These are phyloP conservation scores for Xerocomus nothofagi DNA, from an alignment of 1,284 basidiomycete species.

Conservation along the genomic window DNA sequence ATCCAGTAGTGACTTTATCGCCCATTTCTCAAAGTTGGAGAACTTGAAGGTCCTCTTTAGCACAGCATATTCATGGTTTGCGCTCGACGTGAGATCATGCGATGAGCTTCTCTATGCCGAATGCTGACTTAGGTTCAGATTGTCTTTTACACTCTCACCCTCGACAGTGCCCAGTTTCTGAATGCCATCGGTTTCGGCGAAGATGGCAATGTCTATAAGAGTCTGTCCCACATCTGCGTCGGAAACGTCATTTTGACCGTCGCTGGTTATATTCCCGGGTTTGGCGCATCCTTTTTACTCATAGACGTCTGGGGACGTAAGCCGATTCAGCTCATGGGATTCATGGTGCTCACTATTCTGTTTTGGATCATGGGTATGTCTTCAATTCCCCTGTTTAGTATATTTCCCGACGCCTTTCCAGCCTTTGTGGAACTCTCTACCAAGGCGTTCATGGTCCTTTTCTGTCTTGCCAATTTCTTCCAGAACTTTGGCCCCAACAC, in stretches of 20 bases:
- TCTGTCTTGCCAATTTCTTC: conserved; percentile 56
- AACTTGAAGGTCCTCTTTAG: conserved; percentile 48
- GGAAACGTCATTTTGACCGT: conserved; percentile 47
- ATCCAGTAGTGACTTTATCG: conserved; percentile 43
- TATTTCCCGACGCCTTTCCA: conserved; percentile 7
- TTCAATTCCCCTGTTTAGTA: not conserved
- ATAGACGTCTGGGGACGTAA: conserved; percentile 52
- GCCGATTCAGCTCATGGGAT: conserved; percentile 59
- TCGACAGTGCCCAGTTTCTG: conserved; percentile 50
- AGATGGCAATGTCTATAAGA: conserved; percentile 20
- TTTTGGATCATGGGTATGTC: conserved; percentile 47
- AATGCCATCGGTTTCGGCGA: conserved; percentile 19
- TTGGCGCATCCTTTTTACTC: conserved; percentile 46
- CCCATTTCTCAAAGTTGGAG: conserved; percentile 42
- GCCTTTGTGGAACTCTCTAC: conserved; percentile 58
- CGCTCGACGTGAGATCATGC: conserved; percentile 45
- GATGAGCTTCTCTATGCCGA: not conserved
- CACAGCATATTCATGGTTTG: conserved; percentile 57
- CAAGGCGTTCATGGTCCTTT: conserved; percentile 56
- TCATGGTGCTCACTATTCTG: conserved; percentile 50
- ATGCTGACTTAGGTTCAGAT: conserved; percentile 37
- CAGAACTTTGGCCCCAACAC: conserved; percentile 67
- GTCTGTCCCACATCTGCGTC: conserved; percentile 30
- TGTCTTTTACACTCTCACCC: conserved; percentile 57
- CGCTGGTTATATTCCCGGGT: conserved; percentile 51